These are phyloP conservation scores for Haplosporangium sp. DNA, from an alignment of 371 early-diverging fungal genomes.

Conservation along the genomic window DNA sequence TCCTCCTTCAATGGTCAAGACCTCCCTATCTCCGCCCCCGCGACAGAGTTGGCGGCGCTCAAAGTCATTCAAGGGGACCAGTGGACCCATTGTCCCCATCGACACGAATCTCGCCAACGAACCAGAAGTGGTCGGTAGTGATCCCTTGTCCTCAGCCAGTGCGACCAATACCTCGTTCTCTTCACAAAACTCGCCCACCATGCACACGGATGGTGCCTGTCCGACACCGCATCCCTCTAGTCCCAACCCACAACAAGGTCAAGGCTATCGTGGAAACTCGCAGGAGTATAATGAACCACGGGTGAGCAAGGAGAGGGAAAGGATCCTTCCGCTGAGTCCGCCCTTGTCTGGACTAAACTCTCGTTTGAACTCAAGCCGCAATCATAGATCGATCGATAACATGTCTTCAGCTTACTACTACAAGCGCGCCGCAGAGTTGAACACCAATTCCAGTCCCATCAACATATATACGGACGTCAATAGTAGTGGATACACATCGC, in stretches of 20 bases:
- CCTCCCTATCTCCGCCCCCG: conserved; percentile 33
- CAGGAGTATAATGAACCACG: not conserved
- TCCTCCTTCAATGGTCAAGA: conserved; percentile 12
- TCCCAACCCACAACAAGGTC: not conserved
- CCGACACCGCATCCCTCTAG: not conserved
- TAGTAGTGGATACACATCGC: not conserved
- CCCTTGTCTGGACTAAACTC: not conserved
- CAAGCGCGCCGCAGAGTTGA: conserved; percentile 22
- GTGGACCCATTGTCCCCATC: not conserved
- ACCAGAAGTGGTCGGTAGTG: not conserved
- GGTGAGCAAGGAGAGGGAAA: conserved; percentile 13
- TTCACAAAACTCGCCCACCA: conserved; percentile 11
- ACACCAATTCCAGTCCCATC: not conserved
- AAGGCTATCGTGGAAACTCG: conserved; percentile 2
- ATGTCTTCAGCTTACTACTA: conserved; percentile 22
- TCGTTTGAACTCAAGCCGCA: not conserved
- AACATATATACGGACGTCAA: too few species aligned
- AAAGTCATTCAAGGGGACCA: conserved; percentile 17
- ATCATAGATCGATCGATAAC: conserved; percentile 26
- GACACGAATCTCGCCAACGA: conserved; percentile 19
- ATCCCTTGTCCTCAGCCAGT: conserved; percentile 5
- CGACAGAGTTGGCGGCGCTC: conserved; percentile 38
- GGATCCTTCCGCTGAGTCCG: conserved; percentile 6
- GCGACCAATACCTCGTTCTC: conserved; percentile 7
- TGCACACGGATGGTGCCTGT: not conserved